phyloP scores from a whole-genome alignment of 345 rosid genomes.

The Camelina sativa region DNA sequence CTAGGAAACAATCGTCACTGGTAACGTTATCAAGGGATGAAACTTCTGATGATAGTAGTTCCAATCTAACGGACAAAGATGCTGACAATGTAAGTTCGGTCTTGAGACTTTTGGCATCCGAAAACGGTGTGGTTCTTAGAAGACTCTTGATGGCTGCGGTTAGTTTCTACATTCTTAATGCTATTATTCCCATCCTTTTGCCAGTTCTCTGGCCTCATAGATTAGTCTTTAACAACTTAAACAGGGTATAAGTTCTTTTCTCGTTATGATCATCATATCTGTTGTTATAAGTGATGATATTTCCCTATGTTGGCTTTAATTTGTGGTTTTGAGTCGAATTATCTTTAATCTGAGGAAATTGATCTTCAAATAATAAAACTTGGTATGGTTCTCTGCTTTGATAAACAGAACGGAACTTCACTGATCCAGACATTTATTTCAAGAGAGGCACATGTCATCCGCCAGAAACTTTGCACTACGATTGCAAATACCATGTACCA shows the following conservation, averaged over 20 bases:
- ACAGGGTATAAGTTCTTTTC: neutral
- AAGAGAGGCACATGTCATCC: constrained; percentile 64
- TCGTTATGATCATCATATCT: neutral
- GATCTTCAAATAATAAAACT: neutral
- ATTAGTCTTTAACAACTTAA: constrained; percentile 1
- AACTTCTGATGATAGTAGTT: constrained; percentile 47
- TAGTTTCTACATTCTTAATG: constrained; percentile 46
- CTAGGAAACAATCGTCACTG: constrained; percentile 60
- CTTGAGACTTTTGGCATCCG: constrained; percentile 72
- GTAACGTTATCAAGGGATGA: constrained; percentile 46
- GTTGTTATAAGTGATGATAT: neutral
- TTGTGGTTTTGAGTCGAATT: constrained; percentile 1
- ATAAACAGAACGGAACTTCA: constrained; percentile 81
- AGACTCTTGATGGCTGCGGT: constrained; percentile 92
- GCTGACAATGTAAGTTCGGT: constrained; percentile 58
- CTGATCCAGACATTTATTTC: constrained; percentile 70
- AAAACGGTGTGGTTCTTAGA: constrained; percentile 78
- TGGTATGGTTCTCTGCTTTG: constrained; percentile 33
- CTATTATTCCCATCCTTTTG: neutral
- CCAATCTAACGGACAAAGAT: constrained; percentile 48
- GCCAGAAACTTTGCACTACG: constrained; percentile 60
- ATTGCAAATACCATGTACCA: constrained; percentile 63
- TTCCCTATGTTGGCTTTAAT: neutral
- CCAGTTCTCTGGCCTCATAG: neutral
- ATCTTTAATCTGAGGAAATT: neutral